phyloP scores from a whole-genome alignment of 495 filamentous ascomycete species.

The Podospora comata region DNA sequence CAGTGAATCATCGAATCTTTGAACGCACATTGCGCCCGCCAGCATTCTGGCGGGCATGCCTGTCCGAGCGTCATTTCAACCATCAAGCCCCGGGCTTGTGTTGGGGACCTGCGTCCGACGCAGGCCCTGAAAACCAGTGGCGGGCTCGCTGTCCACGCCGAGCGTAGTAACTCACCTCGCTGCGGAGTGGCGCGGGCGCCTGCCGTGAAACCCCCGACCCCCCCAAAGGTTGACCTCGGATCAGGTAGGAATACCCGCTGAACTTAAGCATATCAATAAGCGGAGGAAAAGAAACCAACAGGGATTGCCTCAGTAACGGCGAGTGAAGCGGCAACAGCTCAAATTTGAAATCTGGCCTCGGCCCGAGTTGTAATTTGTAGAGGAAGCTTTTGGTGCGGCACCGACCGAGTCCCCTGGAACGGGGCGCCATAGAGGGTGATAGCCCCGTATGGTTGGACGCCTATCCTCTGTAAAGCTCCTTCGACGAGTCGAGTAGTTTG shows the following conservation, averaged over 20 bases:
- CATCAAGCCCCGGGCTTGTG: conserved; percentile 43
- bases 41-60: conserved; percentile 52
- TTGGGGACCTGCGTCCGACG: conserved; percentile 5
- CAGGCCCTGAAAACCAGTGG: too few relatives aligned
- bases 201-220: conserved; percentile 1
- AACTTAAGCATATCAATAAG: conserved; percentile 79
- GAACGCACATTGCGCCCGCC: conserved; percentile 65
- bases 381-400: conserved; percentile 57
- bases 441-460: conserved; percentile 30
- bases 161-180: conserved; percentile 64
- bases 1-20: conserved; percentile 73
- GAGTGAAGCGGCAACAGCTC: conserved; percentile 69
- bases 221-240: too few relatives aligned
- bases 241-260: conserved; percentile 58
- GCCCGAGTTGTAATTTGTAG: conserved; percentile 66
- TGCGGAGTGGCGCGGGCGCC: conserved; percentile 48
- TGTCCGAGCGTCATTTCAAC: conserved; percentile 30
- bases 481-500: conserved; percentile 68
- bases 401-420: conserved; percentile 61
- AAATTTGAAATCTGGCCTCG: conserved; percentile 66
- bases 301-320: conserved; percentile 67
- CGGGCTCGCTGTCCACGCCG: conserved; percentile 37
- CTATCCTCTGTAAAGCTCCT: conserved; percentile 55
- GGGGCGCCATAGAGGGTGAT: conserved; percentile 61
- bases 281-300: conserved; percentile 72